Base-by-base conservation (phyloP, 202 grass and related monocot species). In the Schoenoplectus triqueter region DNA sequence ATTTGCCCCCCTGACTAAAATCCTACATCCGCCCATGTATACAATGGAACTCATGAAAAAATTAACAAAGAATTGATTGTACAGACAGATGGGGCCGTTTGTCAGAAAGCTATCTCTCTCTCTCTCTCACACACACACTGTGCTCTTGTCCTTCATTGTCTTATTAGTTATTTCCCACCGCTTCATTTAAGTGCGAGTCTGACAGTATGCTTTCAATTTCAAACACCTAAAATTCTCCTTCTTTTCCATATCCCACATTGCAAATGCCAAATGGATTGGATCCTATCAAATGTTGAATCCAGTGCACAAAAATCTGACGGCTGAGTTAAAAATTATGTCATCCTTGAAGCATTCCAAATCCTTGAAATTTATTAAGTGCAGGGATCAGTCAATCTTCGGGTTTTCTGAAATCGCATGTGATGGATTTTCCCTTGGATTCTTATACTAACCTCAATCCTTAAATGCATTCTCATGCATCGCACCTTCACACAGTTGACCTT, bases 401-500 rank as follows among this genome's bases (percentile, higher is more conserved):
- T 57, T 66, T 49, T 31, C 31, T 81, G 15, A 78, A 78, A 78
- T 81, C 40, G 6, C 46, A 69, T 54, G 55, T 48, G 19, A 8
- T 4, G 44, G 64, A 31, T 15, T 69, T 55, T 59, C 31, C 42
- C 40, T 83, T 83, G 64, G 80, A 83, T 83, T 69, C 80, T 42
- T 69, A 17, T 81, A 81, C 4, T 61, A 13, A n/a, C 57, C 41
- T 5, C 17, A 81, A 65, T 21, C 64, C 64, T 83, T 83, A 68
- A 83, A 83, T 83, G 63, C 80, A 52, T 51, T 45, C 60, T 66
- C 80, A 83, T 67, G 62, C 39, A 55, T 68, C 46, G 9, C 11
- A 82, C 63, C 48, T 69, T 51, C 63, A 49, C 80, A 83, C 80
- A 19, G 46, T 69, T 83, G 47, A 88, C 45, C 70, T 80, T 22